phyloP scores from a whole-genome alignment of 805 yeast genomes.

The Torulaspora indica region DNA sequence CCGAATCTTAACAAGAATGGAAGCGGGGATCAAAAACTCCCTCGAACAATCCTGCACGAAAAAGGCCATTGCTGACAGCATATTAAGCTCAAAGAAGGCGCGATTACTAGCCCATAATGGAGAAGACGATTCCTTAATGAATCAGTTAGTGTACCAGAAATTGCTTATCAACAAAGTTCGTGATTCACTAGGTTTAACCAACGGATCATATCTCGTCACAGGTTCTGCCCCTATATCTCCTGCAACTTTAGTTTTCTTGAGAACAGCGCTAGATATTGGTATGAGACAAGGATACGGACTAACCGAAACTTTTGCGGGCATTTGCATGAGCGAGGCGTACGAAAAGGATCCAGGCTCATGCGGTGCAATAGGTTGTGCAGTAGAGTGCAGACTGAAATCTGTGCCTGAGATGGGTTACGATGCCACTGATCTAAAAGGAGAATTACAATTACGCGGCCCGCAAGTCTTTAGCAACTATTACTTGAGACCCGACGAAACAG shows the following conservation, averaged over 20 bases:
- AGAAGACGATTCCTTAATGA: constrained; percentile 39
- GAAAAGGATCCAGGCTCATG: constrained; percentile 52
- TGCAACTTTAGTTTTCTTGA: constrained; percentile 55
- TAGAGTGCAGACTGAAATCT: constrained; percentile 58
- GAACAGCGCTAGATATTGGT: constrained; percentile 54
- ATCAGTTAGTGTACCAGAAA: constrained; percentile 33
- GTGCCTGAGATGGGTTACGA: constrained; percentile 59
- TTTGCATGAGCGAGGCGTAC: constrained; percentile 41
- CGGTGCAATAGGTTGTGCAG: constrained; percentile 53
- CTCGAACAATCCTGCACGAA: constrained; percentile 23
- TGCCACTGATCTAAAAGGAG: constrained; percentile 50
- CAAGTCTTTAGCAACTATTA: constrained; percentile 54
- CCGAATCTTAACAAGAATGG: constrained; percentile 57
- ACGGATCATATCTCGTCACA: constrained; percentile 39
- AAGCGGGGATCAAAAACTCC: constrained; percentile 50
- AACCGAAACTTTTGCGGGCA: constrained; percentile 68
- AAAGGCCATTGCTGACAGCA: constrained; percentile 26
- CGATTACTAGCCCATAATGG: constrained; percentile 34
- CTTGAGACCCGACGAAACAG: constrained; percentile 53
- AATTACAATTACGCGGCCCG: constrained; percentile 59
- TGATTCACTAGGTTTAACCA: constrained; percentile 46
- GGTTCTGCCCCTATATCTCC: constrained; percentile 73
- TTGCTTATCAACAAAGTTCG: constrained; percentile 42
- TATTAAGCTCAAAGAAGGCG: constrained; percentile 24
- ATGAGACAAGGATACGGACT: constrained; percentile 70